Percentiles rank a stretch among this genome's conserved stretches.
These are phyloP conservation scores for Paramecium caudatum DNA, from an alignment of 73 alveolate genomes.

Conservation along the genomic window DNA sequence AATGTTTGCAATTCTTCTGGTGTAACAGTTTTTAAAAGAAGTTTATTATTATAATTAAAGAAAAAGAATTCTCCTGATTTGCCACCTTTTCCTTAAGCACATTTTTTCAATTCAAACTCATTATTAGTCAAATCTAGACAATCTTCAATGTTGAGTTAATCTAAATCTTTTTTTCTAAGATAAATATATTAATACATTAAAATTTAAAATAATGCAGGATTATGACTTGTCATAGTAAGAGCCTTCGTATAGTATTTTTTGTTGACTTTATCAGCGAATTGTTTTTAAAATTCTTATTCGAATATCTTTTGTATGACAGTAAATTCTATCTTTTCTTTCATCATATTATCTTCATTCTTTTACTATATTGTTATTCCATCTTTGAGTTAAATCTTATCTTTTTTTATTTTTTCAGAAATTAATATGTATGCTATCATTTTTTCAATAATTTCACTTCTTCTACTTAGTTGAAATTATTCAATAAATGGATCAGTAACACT, in stretches of 20 bases:
- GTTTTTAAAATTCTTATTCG: not conserved
- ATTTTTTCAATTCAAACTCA: not conserved
- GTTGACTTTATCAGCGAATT: too few species aligned
- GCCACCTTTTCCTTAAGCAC: constrained; percentile 82
- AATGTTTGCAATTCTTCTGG: constrained; percentile 88
- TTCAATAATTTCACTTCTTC: constrained; percentile 43
- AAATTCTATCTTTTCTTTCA: not conserved
- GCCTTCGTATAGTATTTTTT: not conserved
- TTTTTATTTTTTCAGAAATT: not conserved
- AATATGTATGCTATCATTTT: constrained; percentile 32
- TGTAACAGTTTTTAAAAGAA: constrained; percentile 93
- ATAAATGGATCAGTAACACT: constrained; percentile 68
- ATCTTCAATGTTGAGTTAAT: not conserved
- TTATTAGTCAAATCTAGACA: constrained; percentile 37
- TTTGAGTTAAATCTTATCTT: too few species aligned
- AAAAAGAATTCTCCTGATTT: constrained; percentile 97
- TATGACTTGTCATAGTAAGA: constrained; percentile 14
- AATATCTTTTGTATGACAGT: not conserved
- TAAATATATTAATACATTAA: not conserved
- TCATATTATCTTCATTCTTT: not conserved
- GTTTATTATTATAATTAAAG: constrained; percentile 92
- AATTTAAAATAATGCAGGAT: not conserved
- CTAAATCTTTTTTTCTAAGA: constrained; percentile 48
- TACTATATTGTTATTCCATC: not conserved
- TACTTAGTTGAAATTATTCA: not conserved